A percentile compares a stretch with the other conserved stretches of the same genome.
Conservation (phyloP, 2,329 filamentous ascomycete genomes). For the Fusarium pilosicola region DNA sequence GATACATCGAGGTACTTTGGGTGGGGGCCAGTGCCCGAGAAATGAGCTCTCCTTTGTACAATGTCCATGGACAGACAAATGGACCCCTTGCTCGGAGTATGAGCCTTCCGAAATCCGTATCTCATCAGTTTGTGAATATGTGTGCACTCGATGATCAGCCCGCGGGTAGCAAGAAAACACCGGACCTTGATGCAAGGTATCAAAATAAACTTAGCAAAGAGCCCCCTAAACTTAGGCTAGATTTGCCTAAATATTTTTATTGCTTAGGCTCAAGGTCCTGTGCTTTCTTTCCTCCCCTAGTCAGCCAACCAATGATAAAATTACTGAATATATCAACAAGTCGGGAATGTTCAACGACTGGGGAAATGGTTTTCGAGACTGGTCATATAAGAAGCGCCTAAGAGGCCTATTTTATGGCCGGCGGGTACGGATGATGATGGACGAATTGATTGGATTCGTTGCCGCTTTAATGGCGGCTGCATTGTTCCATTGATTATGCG, state of each 20-base stretch:
- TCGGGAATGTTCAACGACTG: background rate
- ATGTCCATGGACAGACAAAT: constrained; percentile 9
- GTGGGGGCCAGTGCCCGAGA: constrained; percentile 21
- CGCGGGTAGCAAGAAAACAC: no score
- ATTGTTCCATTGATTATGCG: background rate
- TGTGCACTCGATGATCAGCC: background rate
- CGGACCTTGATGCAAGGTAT: no score
- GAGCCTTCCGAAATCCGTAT: constrained; percentile 7
- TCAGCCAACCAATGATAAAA: background rate
- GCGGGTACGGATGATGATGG: constrained; percentile 26
- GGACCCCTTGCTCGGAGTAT: constrained; percentile 19
- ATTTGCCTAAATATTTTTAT: no score
- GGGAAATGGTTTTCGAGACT: background rate
- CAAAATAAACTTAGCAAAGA: no score
- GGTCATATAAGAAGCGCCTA: background rate
- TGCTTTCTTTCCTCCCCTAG: no score
- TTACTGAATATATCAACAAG: constrained; percentile 3
- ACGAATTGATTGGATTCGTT: constrained; percentile 25
- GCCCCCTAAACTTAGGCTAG: no score
- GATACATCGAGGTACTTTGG: constrained; percentile 20
- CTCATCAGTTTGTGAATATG: background rate
- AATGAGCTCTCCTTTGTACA: constrained; percentile 36
- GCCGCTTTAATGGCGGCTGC: constrained; percentile 25
- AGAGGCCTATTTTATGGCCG: constrained; percentile 5
- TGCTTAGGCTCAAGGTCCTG: no score